These are phyloP conservation scores for Eustoma russellianum DNA, from an alignment of 257 asterid genomes.

Conservation along the genomic window DNA sequence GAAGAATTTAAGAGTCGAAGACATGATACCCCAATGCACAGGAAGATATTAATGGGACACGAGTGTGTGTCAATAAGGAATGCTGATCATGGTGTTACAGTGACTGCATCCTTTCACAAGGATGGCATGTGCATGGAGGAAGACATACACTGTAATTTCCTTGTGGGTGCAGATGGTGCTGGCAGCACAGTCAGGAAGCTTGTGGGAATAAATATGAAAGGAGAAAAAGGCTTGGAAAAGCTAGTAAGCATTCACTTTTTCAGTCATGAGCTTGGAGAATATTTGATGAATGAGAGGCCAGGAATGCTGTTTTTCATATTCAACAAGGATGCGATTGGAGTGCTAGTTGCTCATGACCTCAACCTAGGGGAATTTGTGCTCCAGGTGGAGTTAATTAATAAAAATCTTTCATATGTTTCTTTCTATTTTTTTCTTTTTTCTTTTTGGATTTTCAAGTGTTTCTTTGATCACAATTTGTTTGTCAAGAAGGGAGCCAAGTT, in stretches of 20 bases:
- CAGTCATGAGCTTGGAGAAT: conserved; percentile 69
- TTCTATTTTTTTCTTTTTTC: not conserved
- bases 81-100: conserved; percentile 36
- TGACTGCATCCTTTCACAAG: conserved; percentile 34
- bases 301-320: conserved; percentile 92
- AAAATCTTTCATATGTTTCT: too few species aligned
- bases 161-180: conserved; percentile 88
- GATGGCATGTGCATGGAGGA: conserved; percentile 39
- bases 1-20: conserved; percentile 16
- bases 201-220: conserved; percentile 62
- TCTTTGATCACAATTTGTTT: not conserved
- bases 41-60: conserved; percentile 61
- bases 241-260: conserved; percentile 83
- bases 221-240: conserved; percentile 69
- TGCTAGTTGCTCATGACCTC: conserved; percentile 90
- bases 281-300: conserved; percentile 72
- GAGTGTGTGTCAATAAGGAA: conserved; percentile 51
- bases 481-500: too few species aligned
- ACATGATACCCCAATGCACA: conserved; percentile 16
- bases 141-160: conserved; percentile 47
- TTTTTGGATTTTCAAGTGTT: not conserved
- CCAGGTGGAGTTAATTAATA: too few species aligned
- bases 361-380: conserved; percentile 86
- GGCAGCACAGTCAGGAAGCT: conserved; percentile 71
- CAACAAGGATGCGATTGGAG: conserved; percentile 79